Evolutionary conservation across 768 basidiomycete genomes (phyloP).

Genomic region (Sutorius australiensis): DNA sequence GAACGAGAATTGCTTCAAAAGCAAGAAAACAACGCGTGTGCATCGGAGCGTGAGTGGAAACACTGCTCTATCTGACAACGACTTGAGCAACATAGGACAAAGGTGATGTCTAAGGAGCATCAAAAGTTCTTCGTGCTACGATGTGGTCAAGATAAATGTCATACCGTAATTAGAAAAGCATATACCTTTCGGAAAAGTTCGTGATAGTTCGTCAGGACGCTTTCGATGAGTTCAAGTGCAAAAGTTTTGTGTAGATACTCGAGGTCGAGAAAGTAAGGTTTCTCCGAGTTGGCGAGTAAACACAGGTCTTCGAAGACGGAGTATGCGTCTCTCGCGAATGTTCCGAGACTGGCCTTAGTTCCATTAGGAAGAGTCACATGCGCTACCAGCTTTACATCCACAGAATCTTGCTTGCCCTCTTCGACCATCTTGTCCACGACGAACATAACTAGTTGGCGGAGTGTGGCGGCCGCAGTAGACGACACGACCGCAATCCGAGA

Average conservation of each 20-base stretch:
- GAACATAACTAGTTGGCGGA: constrained; percentile 96
- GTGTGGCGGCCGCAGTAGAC: constrained; percentile 92
- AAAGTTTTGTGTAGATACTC: constrained; percentile 88
- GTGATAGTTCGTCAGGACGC: constrained; percentile 90
- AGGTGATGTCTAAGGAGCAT: constrained; percentile 87
- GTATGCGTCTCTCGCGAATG: constrained; percentile 81
- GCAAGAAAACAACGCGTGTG: constrained; percentile 88
- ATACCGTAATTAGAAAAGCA: background rate
- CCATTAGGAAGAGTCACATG: constrained; percentile 67
- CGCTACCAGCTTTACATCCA: constrained; percentile 14
- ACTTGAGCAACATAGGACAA: constrained; percentile 83
- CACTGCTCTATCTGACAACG: constrained; percentile 73
- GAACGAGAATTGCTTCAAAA: constrained; percentile 84
- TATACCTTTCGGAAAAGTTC: constrained; percentile 76
- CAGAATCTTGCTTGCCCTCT: constrained; percentile 54
- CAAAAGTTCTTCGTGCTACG: constrained; percentile 76
- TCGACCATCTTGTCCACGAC: constrained; percentile 91
- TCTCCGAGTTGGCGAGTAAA: constrained; percentile 77
- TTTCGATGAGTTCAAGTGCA: constrained; percentile 95
- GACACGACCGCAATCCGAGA: constrained; percentile 95
- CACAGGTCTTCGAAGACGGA: constrained; percentile 92
- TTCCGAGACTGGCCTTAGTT: constrained; percentile 55
- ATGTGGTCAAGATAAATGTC: constrained; percentile 1
- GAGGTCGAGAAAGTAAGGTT: constrained; percentile 77
- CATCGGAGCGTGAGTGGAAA: constrained; percentile 90